Evolutionary conservation across 2,329 filamentous ascomycete species (phyloP).

Genomic region (Macroventuria anomochaeta): DNA sequence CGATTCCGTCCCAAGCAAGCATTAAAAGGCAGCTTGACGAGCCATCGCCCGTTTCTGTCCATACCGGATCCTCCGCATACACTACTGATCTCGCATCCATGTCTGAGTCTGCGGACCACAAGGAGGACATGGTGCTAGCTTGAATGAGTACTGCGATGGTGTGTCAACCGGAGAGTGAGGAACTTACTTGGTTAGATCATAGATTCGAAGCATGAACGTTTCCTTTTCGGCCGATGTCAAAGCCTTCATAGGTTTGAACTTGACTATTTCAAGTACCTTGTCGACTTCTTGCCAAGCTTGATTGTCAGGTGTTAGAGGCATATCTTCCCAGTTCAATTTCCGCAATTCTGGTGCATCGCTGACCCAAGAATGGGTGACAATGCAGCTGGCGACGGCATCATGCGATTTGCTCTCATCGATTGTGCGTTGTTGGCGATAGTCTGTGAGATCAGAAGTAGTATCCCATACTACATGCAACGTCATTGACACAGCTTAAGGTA

Average conservation of each 20-base stretch:
- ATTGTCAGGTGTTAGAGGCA: neutral
- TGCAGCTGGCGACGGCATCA: neutral
- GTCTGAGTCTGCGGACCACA: constrained; percentile 1
- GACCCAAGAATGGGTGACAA: neutral
- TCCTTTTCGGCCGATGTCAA: neutral
- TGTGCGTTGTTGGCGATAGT: too few species aligned
- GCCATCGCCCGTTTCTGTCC: neutral
- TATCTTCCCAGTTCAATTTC: neutral
- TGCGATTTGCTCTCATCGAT: neutral
- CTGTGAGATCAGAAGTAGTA: too few species aligned
- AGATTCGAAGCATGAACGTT: neutral
- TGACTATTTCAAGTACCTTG: constrained; percentile 1
- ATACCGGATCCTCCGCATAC: constrained; percentile 1
- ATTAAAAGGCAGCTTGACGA: neutral
- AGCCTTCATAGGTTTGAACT: neutral
- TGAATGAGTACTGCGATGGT: neutral
- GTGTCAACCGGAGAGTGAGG: too few species aligned
- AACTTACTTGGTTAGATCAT: constrained; percentile 2
- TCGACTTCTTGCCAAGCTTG: neutral
- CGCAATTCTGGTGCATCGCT: neutral
- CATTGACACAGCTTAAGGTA: too few species aligned
- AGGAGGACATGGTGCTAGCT: constrained; percentile 9
- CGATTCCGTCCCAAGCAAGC: constrained; percentile 9
- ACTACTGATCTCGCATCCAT: constrained; percentile 1
- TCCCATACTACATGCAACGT: too few species aligned